Conservation (phyloP, 495 filamentous ascomycete genomes). For the Amphirosellinia nigrospora region DNA sequence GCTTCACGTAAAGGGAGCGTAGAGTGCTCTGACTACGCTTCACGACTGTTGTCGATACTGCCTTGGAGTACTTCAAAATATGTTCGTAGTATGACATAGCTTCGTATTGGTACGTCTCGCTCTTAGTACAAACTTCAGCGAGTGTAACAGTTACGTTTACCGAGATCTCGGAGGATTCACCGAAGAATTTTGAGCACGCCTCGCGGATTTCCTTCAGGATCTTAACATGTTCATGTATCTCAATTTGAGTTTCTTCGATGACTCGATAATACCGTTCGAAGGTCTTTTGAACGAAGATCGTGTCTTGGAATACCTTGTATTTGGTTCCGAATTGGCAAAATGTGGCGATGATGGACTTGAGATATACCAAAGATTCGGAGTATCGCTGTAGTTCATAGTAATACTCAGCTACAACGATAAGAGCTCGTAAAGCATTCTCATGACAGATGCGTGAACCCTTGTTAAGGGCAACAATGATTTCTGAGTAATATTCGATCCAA, state of each 20-base stretch:
- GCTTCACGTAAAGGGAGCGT: constrained; percentile 16
- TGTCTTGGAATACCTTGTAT: constrained; percentile 19
- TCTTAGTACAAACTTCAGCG: constrained; percentile 20
- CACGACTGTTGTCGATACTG: background rate
- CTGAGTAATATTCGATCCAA: constrained; percentile 22
- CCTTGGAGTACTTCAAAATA: constrained; percentile 18
- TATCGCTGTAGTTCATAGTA: constrained; percentile 19
- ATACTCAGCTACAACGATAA: constrained; percentile 18
- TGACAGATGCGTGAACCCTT: constrained; percentile 20
- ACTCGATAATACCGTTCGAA: constrained; percentile 12
- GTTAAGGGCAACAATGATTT: constrained; percentile 14
- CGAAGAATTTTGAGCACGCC: constrained; percentile 15
- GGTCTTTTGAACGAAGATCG: constrained; percentile 18
- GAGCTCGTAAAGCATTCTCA: constrained; percentile 16
- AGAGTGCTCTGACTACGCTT: constrained; percentile 21
- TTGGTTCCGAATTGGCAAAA: constrained; percentile 20
- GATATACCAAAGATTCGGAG: constrained; percentile 15
- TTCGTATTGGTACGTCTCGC: constrained; percentile 20
- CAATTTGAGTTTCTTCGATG: constrained; percentile 18
- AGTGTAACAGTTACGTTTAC: constrained; percentile 15
- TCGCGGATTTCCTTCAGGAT: constrained; percentile 17
- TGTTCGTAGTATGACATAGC: constrained; percentile 20
- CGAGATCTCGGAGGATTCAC: constrained; percentile 17
- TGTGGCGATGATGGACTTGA: constrained; percentile 19
- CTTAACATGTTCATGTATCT: constrained; percentile 14